phyloP scores from a whole-genome alignment of 176 grass and related monocot genomes.

The Lolium rigidum region DNA sequence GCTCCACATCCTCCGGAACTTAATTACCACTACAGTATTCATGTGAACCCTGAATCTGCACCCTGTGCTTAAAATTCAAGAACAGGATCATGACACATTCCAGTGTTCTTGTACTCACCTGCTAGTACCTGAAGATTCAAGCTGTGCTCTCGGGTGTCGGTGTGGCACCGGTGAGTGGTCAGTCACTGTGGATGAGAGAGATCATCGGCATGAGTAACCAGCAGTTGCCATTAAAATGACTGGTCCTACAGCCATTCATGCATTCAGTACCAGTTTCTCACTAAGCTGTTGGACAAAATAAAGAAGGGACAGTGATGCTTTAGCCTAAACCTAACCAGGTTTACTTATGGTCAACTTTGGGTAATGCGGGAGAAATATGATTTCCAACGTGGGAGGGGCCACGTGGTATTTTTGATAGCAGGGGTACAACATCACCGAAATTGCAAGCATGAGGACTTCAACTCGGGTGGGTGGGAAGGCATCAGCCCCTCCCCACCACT shows the following conservation, averaged over 20 bases:
- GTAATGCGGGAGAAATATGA: slow-evolving; percentile 18
- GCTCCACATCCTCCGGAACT: not conserved
- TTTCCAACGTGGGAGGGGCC: no score
- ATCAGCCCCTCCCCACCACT: no score
- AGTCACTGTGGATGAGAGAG: slow-evolving; percentile 38
- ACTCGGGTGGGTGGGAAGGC: no score
- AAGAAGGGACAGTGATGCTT: not conserved
- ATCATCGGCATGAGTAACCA: not conserved
- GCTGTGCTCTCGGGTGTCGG: not conserved
- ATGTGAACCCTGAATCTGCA: no score
- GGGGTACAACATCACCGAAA: no score
- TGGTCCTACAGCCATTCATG: slow-evolving; percentile 29
- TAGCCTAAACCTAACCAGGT: slow-evolving; percentile 6
- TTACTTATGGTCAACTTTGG: not conserved
- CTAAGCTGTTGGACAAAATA: slow-evolving; percentile 12
- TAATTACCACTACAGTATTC: not conserved
- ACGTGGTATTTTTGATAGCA: no score
- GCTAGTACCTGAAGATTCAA: not conserved
- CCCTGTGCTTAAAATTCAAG: not conserved
- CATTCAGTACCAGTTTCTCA: slow-evolving; percentile 2
- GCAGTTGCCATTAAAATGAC: slow-evolving; percentile 43
- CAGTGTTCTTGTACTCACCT: slow-evolving; percentile 10
- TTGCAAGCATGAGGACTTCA: no score
- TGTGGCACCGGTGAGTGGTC: slow-evolving; percentile 34
- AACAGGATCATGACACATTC: not conserved